A percentile compares a stretch with the other conserved stretches of the same genome.
Evolutionary conservation across 352 stramenopile genomes (phyloP).

Genomic region (Phytophthora sp.): DNA sequence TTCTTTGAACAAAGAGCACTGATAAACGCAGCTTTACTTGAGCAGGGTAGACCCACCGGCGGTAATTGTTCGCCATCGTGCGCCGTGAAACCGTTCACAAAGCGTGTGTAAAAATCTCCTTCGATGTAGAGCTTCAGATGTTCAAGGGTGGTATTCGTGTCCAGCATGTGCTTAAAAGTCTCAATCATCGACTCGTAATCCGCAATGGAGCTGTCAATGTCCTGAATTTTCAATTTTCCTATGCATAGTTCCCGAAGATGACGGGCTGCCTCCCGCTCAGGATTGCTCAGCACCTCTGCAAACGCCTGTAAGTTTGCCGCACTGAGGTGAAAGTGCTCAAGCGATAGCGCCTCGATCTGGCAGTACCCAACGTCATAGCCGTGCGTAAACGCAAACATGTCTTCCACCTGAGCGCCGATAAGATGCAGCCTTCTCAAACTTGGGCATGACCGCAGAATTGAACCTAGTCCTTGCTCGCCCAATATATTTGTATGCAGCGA

Average conservation of each 20-base stretch:
- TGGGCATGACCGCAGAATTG: conserved; percentile 32
- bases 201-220: conserved; percentile 10
- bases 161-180: conserved; percentile 13
- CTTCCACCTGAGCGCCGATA: conserved; percentile 32
- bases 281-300: conserved; percentile 17
- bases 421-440: conserved; percentile 26
- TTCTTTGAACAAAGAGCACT: neutral
- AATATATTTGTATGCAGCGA: conserved; percentile 30
- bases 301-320: conserved; percentile 17
- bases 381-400: conserved; percentile 36
- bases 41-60: neutral
- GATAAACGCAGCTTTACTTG: conserved; percentile 10
- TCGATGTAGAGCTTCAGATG: conserved; percentile 21
- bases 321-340: conserved; percentile 27
- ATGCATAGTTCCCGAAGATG: conserved; percentile 18
- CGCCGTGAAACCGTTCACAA: conserved; percentile 2
- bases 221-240: conserved; percentile 17
- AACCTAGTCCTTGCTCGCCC: conserved; percentile 24
- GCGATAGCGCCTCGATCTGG: conserved; percentile 21
- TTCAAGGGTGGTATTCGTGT: conserved; percentile 16
- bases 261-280: neutral
- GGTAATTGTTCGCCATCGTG: conserved; percentile 12
- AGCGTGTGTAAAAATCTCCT: conserved; percentile 20
- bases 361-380: conserved; percentile 30
- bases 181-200: conserved; percentile 25